Percentiles rank a stretch among this genome's conserved stretches.
These are phyloP conservation scores for Vigna reflexopilosa DNA, from an alignment of 306 rosid genomes.

Conservation along the genomic window DNA sequence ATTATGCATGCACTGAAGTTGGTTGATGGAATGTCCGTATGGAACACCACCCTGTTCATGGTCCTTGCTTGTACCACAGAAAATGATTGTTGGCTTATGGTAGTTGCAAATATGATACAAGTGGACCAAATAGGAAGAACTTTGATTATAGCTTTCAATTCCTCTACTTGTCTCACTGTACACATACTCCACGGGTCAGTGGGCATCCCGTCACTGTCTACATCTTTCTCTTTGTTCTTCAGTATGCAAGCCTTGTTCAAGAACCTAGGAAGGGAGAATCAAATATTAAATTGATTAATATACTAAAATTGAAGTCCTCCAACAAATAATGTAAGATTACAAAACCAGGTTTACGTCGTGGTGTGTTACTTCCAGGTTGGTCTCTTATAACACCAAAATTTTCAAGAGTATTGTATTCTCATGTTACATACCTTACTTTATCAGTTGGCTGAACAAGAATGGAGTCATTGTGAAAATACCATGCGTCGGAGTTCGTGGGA, in stretches of 20 bases:
- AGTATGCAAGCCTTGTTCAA: constrained; percentile 86
- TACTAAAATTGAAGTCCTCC: too few relatives aligned
- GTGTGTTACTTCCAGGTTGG: too few relatives aligned
- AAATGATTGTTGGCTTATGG: constrained; percentile 55
- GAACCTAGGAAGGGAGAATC: constrained; percentile 51
- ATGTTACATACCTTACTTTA: constrained; percentile 64
- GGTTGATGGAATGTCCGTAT: constrained; percentile 60
- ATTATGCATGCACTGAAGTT: constrained; percentile 57
- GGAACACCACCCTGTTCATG: constrained; percentile 59
- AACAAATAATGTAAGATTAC: too few relatives aligned
- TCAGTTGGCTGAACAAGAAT: constrained; percentile 65
- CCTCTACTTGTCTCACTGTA: constrained; percentile 84
- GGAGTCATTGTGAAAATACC: constrained; percentile 64
- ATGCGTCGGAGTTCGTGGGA: constrained; percentile 46
- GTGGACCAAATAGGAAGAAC: constrained; percentile 85
- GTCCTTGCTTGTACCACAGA: constrained; percentile 63
- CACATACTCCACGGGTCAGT: constrained; percentile 66
- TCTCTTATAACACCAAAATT: too few relatives aligned
- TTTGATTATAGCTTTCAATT: constrained; percentile 70
- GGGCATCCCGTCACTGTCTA: constrained; percentile 59
- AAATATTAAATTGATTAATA: constrained; percentile 30
- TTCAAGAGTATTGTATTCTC: too few relatives aligned
- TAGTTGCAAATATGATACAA: constrained; percentile 49
- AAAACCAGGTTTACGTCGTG: too few relatives aligned
- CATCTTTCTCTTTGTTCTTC: constrained; percentile 53